phyloP scores from a whole-genome alignment of 495 filamentous ascomycete genomes.

The Beverwykella pulmonaria region DNA sequence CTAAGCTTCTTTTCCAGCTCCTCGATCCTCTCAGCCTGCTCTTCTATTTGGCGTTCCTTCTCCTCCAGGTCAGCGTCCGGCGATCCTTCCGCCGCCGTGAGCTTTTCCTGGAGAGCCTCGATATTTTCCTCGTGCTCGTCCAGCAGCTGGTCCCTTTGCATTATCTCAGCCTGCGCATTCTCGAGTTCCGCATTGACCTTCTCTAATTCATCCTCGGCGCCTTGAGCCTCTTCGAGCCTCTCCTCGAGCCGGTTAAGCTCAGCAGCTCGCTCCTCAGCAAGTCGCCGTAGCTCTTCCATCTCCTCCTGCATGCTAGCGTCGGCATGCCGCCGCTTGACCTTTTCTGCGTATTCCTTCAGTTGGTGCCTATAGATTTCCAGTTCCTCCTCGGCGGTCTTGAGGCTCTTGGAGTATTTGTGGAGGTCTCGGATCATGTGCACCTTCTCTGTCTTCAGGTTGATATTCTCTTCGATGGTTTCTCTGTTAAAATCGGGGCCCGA shows the following conservation, averaged over 20 bases:
- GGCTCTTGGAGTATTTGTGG: slow-evolving; percentile 75
- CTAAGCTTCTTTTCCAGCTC: slow-evolving; percentile 30
- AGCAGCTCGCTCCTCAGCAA: slow-evolving; percentile 49
- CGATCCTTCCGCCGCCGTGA: slow-evolving; percentile 48
- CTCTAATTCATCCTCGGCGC: slow-evolving; percentile 21
- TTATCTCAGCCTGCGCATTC: slow-evolving; percentile 23
- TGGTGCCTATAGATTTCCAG: slow-evolving; percentile 76
- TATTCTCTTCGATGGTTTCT: slow-evolving; percentile 86
- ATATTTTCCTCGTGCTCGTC: slow-evolving; percentile 31
- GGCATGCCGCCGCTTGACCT: slow-evolving; percentile 71
- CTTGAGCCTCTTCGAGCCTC: slow-evolving; percentile 36
- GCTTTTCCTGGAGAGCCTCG: slow-evolving; percentile 54
- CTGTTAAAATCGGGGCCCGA: slow-evolving; percentile 85
- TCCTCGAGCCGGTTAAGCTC: slow-evolving; percentile 41
- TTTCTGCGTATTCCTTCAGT: slow-evolving; percentile 75
- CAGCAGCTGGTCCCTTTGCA: slow-evolving; percentile 13
- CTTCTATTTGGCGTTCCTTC: slow-evolving; percentile 46
- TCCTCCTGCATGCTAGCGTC: slow-evolving; percentile 64
- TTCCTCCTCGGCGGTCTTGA: slow-evolving; percentile 77
- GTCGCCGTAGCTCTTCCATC: slow-evolving; percentile 57
- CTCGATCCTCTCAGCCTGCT: slow-evolving; percentile 33
- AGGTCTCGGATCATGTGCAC: slow-evolving; percentile 86
- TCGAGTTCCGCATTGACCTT: slow-evolving; percentile 17
- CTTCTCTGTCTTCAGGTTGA: slow-evolving; percentile 88
- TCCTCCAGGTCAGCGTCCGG: slow-evolving; percentile 32